These are phyloP conservation scores for Ploettnerulaceae sp. DNA, from an alignment of 2,329 filamentous ascomycete genomes.

Conservation along the genomic window DNA sequence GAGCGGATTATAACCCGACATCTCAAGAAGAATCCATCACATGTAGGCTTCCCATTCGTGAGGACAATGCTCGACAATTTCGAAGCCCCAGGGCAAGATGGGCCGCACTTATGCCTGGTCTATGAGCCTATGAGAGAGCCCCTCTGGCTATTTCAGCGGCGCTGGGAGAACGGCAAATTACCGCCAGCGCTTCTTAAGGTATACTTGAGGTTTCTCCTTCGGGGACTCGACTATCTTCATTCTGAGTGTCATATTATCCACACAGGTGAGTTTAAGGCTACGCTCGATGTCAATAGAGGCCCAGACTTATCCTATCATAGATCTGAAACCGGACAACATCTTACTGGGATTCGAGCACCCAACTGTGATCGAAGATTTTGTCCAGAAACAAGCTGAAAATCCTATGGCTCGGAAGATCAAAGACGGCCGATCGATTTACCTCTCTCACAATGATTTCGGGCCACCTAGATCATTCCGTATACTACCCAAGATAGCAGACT, in stretches of 20 bases:
- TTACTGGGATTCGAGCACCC: too few relatives aligned
- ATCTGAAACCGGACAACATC: too few relatives aligned
- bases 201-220: conserved; percentile 2
- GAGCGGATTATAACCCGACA: conserved; percentile 7
- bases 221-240: not conserved
- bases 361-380: too few relatives aligned
- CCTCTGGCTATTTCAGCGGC: conserved; percentile 10
- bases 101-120: not conserved
- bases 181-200: conserved; percentile 8
- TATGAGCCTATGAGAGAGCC: conserved; percentile 12
- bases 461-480: conserved; percentile 11
- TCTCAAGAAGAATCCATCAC: conserved; percentile 11
- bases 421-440: conserved; percentile 16
- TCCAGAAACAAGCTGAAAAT: too few relatives aligned
- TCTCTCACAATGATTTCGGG: conserved; percentile 22
- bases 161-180: conserved; percentile 1
- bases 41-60: conserved; percentile 15
- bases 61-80: conserved; percentile 14
- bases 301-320: too few relatives aligned
- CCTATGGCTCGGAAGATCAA: conserved; percentile 17
- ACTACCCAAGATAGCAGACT: conserved; percentile 82
- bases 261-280: not conserved
- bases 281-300: too few relatives aligned
- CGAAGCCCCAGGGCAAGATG: not conserved
- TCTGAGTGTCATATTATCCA: not conserved